phyloP scores from a whole-genome alignment of 129 eudicot genomes.

The Lonicera japonica region DNA sequence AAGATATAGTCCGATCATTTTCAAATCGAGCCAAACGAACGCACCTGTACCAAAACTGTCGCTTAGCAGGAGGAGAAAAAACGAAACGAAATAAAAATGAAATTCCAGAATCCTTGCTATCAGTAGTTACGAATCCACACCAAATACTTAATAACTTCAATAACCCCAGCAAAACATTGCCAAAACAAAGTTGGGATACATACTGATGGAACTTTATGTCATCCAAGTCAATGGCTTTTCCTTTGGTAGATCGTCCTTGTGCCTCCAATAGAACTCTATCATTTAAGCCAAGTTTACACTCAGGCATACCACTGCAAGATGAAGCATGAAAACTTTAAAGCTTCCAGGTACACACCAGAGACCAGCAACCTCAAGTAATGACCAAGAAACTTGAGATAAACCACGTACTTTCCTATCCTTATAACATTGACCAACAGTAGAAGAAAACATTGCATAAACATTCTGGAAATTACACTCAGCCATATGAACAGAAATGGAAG shows the following conservation, averaged over 20 bases:
- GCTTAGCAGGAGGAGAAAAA: conserved; percentile 6
- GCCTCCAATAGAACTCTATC: conserved; percentile 94
- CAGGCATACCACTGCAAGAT: conserved; percentile 95
- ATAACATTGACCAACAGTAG: not conserved
- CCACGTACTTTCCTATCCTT: not conserved
- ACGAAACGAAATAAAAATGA: not conserved
- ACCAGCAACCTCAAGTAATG: not conserved
- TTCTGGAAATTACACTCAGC: not conserved
- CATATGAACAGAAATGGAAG: not conserved
- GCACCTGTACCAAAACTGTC: conserved; percentile 48
- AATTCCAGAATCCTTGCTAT: not conserved
- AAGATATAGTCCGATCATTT: conserved; percentile 91
- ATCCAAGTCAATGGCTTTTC: conserved; percentile 95
- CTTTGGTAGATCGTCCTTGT: conserved; percentile 87
- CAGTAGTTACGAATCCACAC: not conserved
- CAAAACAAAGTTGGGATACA: conserved; percentile 15
- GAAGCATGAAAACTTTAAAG: not conserved
- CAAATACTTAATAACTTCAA: conserved; percentile 12
- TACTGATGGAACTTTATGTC: conserved; percentile 99
- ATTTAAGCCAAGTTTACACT: conserved; percentile 95
- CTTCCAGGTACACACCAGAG: not conserved
- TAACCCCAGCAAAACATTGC: not conserved
- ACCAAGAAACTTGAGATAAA: not conserved
- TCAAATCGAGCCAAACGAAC: conserved; percentile 99
- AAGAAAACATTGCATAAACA: not conserved